These are phyloP conservation scores for Pleomassaria siparia DNA, from an alignment of 2,329 filamentous ascomycete species.

Conservation along the genomic window DNA sequence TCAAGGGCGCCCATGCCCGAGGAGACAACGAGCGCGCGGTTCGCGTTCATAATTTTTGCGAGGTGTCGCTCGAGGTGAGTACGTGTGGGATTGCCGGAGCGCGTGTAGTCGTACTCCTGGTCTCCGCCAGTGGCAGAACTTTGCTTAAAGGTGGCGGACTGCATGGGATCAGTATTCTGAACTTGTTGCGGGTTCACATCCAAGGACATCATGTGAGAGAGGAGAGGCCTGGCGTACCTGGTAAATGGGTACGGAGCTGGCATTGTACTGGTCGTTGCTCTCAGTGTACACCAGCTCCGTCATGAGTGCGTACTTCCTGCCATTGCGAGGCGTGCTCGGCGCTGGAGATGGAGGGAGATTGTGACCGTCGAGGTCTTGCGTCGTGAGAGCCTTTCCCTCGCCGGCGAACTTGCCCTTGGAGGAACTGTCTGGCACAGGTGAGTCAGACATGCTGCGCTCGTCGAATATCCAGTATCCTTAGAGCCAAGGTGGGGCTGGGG, in stretches of 20 bases:
- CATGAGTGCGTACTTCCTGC: constrained; percentile 86
- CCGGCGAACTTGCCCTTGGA: constrained; percentile 38
- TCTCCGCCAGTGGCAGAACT: constrained; percentile 74
- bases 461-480: constrained; percentile 12
- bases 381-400: constrained; percentile 45
- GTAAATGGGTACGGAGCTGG: constrained; percentile 95
- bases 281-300: constrained; percentile 98
- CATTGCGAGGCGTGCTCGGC: constrained; percentile 84
- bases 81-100: constrained; percentile 93
- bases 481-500: constrained; percentile 7
- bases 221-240: constrained; percentile 55
- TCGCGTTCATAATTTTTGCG: constrained; percentile 98
- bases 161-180: constrained; percentile 17
- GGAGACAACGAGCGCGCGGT: constrained; percentile 85
- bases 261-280: constrained; percentile 93
- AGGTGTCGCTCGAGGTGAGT: constrained; percentile 95
- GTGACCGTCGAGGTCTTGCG: constrained; percentile 42
- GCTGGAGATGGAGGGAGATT: constrained; percentile 68
- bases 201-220: not conserved
- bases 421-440: constrained; percentile 24
- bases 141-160: constrained; percentile 97
- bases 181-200: not conserved
- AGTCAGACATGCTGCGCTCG: constrained; percentile 29
- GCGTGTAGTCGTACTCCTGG: constrained; percentile 95
- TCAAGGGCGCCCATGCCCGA: constrained; percentile 98